Evolutionary conservation across 2,329 filamentous ascomycete species (phyloP), one percentile per base, ranked within the genome.

Genomic region (Rhynchosporium secalis): DNA sequence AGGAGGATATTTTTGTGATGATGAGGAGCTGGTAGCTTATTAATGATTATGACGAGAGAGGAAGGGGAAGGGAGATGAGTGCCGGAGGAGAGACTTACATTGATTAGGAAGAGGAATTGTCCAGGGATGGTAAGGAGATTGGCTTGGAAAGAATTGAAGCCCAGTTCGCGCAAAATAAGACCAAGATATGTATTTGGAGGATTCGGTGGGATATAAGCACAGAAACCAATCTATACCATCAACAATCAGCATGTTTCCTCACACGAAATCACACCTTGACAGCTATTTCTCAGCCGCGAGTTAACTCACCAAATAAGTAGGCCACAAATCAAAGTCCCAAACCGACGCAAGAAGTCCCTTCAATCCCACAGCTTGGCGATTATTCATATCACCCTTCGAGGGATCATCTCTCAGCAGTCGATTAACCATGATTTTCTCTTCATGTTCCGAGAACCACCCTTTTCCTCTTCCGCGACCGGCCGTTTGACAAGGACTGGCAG

Each of bases 361-460:
- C 80, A 7, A 84, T 75, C 72, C 56, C 29, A 83, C 74, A 15
- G 77, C 77, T 71, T 82, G 76, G 45, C 80, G 76, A 61, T 82
- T 83, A 64, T 81, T 76, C 78, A 84, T 82, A 41, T 61, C 62
- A 6, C 56, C 78, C 68, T 81, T 81, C 3, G 75, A 75, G 4
- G 82, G 81, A 62, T 83, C 83, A 61, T 86, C 82, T 3, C 83
- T 78, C 36, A 75, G 62, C 33, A 86, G 77, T 33, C 81, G 81
- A 68, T 87, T 88, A 4, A 88, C 84, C 75, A 89, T 83, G 61
- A 89, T 87, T 67, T 85, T 85, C 70, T 86, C 85, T 72, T 89
- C 86, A 20, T 75, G 79, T 64, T 87, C 84, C 8, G 74, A 81
- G 72, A 89, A 87, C 81, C 86, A 86, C 3, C 87, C 87, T 49